Base-by-base conservation (phyloP, 2,329 filamentous ascomycete genomes). In the Penicillium oxalicum region DNA sequence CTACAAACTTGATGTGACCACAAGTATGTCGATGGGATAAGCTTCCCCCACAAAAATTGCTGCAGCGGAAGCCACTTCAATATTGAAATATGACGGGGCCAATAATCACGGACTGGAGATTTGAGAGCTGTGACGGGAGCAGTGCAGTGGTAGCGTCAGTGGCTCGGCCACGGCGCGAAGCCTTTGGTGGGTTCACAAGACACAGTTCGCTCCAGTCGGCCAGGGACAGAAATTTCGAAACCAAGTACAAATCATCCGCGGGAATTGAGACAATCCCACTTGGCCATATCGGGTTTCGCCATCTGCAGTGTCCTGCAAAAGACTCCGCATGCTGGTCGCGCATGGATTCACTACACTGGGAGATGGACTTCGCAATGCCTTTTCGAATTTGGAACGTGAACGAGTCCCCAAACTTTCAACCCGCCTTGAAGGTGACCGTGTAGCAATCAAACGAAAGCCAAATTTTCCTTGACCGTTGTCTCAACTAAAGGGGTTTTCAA, bases 141-240 rank as follows among this genome's bases (percentile, higher is more conserved):
- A 61, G 54, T 5, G 57, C 47, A 26, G 54, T n/a, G 40, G 52
- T 38, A 9, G 57, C 54, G 49, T 61, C 56, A 41, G 39, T 41
- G 39, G 39, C 26, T 41, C 39, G 39, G 39, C 39, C 29, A 41
- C 18, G 25, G 39, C 39, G 26, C 39, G 39, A 41, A 41, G 29
- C 39, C 39, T n/a, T n/a, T n/a, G n/a, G 39, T 41, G 25, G 39
- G 39, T 41, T 41, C 39, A 41, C 39, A 41, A 41, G 39, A 41
- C 39, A 41, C 39, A 41, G 26, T 41, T 41, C 39, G 39, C 39
- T 24, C 39, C 26, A 41, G 39, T 41, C 39, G 39, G 39, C 39
- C 25, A 27, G 39, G 39, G 26, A 29, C 29, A 41, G 39, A 12
- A 41, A 29, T 27, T 41, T 27, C 39, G 29, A 41, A 24, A 41